Percentiles rank a stretch among this genome's conserved stretches.
phyloP scores from a whole-genome alignment of 805 yeast genomes.

The Cyberlindnera bimundalis region DNA sequence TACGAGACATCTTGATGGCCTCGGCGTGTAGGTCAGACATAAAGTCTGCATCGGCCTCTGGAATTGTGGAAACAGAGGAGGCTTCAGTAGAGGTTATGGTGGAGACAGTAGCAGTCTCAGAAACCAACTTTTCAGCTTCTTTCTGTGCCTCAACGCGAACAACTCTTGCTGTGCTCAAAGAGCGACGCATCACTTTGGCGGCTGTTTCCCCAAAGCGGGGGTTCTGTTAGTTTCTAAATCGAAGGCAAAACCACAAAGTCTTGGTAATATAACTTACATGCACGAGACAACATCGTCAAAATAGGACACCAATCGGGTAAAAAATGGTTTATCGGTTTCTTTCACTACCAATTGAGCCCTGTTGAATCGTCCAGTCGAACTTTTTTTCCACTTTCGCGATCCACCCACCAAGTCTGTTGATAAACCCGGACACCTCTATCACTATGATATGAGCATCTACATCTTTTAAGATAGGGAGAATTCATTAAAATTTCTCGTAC shows the following conservation, averaged over 20 bases:
- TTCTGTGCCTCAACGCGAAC: slow-evolving; percentile 5
- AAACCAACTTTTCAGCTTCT: not conserved
- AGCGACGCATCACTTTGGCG: slow-evolving; percentile 7
- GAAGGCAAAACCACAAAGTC: too few relatives aligned
- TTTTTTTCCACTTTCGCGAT: slow-evolving; percentile 3
- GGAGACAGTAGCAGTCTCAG: not conserved
- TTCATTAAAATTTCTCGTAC: too few relatives aligned
- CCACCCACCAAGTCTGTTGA: not conserved
- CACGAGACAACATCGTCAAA: slow-evolving; percentile 2
- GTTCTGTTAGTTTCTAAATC: not conserved
- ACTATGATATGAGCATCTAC: too few relatives aligned
- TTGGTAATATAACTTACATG: not conserved
- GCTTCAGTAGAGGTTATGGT: not conserved
- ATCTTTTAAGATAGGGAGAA: too few relatives aligned
- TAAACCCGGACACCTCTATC: not conserved
- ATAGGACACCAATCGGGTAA: not conserved
- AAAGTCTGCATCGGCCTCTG: slow-evolving; percentile 11
- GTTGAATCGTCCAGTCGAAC: not conserved
- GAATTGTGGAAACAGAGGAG: slow-evolving; percentile 4
- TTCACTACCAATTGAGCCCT: too few relatives aligned
- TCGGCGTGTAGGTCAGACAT: slow-evolving; percentile 17
- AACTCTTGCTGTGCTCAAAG: slow-evolving; percentile 6
- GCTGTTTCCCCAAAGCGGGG: too few relatives aligned
- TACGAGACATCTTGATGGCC: slow-evolving; percentile 17
- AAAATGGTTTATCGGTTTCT: too few relatives aligned